phyloP scores from a whole-genome alignment of 2,329 filamentous ascomycete genomes.

The Fusarium proliferatum region DNA sequence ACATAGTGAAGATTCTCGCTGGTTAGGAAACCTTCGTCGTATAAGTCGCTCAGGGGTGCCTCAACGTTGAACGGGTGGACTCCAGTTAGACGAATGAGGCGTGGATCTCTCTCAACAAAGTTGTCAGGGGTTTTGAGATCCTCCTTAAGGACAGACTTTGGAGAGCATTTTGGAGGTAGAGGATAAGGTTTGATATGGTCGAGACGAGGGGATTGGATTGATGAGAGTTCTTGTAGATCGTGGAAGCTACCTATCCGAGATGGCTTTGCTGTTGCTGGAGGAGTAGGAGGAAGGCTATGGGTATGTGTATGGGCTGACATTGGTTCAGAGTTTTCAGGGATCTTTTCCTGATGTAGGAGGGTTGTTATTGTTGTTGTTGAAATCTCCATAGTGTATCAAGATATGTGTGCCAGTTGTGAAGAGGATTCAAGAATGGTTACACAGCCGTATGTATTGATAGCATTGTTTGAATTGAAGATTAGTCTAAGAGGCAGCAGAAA shows the following conservation, averaged over 20 bases:
- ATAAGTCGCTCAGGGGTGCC: constrained; percentile 81
- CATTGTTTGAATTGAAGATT: background rate
- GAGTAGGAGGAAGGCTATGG: constrained; percentile 52
- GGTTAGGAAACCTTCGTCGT: constrained; percentile 84
- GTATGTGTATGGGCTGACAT: constrained; percentile 31
- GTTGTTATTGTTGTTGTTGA: constrained; percentile 35
- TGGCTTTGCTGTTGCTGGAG: constrained; percentile 53
- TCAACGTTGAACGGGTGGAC: constrained; percentile 94
- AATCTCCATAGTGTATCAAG: constrained; percentile 32
- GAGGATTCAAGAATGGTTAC: constrained; percentile 1
- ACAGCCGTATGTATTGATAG: background rate
- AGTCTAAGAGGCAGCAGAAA: constrained; percentile 6
- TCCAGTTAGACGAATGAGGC: constrained; percentile 87
- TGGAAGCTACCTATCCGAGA: constrained; percentile 51
- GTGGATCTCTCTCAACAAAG: constrained; percentile 82
- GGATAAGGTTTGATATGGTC: constrained; percentile 59
- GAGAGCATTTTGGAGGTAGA: constrained; percentile 73
- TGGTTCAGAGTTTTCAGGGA: constrained; percentile 21
- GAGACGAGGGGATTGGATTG: constrained; percentile 30
- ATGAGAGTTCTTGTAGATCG: constrained; percentile 24
- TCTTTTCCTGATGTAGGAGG: constrained; percentile 5
- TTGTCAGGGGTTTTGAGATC: constrained; percentile 86
- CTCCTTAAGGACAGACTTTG: constrained; percentile 73
- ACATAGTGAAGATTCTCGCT: constrained; percentile 92
- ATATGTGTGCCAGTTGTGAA: background rate